These are phyloP conservation scores for Fusarium guadeloupense DNA, from an alignment of 2,329 filamentous ascomycete genomes.

Conservation along the genomic window DNA sequence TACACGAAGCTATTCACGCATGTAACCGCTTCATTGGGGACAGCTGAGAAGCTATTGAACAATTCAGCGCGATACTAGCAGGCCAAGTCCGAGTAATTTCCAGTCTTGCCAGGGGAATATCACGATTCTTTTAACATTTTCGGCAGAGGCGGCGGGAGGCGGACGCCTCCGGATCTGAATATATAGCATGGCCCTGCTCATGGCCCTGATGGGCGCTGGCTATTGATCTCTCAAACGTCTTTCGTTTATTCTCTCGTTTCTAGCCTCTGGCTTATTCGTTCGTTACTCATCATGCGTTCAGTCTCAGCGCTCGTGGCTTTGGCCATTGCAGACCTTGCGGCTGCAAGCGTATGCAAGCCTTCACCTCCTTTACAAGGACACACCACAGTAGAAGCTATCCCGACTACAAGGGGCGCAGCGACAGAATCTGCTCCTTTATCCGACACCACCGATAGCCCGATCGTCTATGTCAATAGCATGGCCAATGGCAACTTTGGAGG, in stretches of 20 bases:
- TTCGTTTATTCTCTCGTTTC: not conserved
- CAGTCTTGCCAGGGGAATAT: not conserved
- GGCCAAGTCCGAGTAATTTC: constrained; percentile 1
- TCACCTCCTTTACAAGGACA: not conserved
- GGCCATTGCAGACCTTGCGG: constrained; percentile 8
- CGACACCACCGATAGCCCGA: constrained; percentile 13
- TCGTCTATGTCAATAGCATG: constrained; percentile 22
- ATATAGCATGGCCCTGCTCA: constrained; percentile 7
- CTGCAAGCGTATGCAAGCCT: constrained; percentile 24
- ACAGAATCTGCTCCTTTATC: not conserved
- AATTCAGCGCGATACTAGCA: not conserved
- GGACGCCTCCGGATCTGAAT: not conserved
- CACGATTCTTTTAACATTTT: not conserved
- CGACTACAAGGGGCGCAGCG: not conserved
- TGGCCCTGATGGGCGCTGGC: not conserved
- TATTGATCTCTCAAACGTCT: not conserved
- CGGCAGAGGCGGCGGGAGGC: constrained; percentile 5
- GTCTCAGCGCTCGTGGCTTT: constrained; percentile 18
- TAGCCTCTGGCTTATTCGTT: constrained; percentile 10
- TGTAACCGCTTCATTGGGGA: not conserved
- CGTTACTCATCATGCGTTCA: constrained; percentile 28
- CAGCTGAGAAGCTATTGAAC: constrained; percentile 16
- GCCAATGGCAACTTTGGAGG: constrained; percentile 36
- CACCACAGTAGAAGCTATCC: not conserved
- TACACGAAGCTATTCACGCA: constrained; percentile 3